Evolutionary conservation across 2,329 filamentous ascomycete genomes (phyloP).

Genomic region (Emergomyces orientalis): DNA sequence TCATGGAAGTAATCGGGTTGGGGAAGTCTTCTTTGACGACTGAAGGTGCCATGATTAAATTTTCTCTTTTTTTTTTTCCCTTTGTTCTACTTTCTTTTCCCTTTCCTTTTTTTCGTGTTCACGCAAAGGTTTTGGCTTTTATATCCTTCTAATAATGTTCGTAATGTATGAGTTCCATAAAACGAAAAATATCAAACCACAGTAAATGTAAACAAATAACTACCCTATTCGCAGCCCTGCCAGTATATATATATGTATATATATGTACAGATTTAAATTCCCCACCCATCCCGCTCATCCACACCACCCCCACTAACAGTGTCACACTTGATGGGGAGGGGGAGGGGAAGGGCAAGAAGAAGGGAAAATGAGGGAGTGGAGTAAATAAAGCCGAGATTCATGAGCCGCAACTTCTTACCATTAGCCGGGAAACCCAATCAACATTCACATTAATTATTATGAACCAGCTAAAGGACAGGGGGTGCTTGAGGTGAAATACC

Average conservation of each 20-base stretch:
- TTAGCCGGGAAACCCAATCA: not conserved
- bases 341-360: not conserved
- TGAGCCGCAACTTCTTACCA: no score
- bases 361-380: not conserved
- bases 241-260: not conserved
- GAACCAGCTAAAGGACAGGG: not conserved
- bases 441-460: not conserved
- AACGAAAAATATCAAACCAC: not conserved
- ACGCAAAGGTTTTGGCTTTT: not conserved
- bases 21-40: not conserved
- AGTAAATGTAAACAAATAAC: not conserved
- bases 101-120: not conserved
- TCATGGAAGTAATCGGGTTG: not conserved
- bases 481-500: not conserved
- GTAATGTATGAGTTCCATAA: not conserved
- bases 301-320: not conserved
- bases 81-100: not conserved
- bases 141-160: not conserved
- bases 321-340: not conserved
- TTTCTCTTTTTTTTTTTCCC: not conserved
- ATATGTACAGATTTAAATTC: not conserved
- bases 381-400: no score
- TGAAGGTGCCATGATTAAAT: not conserved
- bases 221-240: not conserved
- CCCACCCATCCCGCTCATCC: not conserved